These are phyloP conservation scores for Talaromyces sp. DNA, from an alignment of 2,329 filamentous ascomycete genomes.

Conservation along the genomic window DNA sequence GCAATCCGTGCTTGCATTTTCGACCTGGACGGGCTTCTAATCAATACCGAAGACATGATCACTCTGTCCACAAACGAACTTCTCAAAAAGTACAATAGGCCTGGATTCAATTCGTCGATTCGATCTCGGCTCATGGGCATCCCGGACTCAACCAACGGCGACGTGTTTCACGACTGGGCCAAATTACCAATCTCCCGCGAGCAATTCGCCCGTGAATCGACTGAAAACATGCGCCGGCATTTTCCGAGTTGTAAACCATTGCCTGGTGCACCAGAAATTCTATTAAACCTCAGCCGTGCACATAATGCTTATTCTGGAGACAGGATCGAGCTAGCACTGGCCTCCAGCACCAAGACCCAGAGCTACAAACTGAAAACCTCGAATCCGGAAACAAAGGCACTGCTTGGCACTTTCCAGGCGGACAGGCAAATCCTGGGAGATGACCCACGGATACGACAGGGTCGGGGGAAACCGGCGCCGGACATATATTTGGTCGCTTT, in stretches of 20 bases:
- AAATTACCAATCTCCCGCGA: constrained; percentile 28
- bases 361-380: constrained; percentile 26
- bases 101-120: constrained; percentile 21
- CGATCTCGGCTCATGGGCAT: constrained; percentile 27
- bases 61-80: constrained; percentile 22
- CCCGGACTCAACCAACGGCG: constrained; percentile 25
- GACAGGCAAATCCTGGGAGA: constrained; percentile 23
- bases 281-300: constrained; percentile 22
- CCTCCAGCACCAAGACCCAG: constrained; percentile 24
- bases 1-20: constrained; percentile 35
- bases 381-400: constrained; percentile 21
- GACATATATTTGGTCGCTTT: constrained; percentile 22
- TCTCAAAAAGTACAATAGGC: constrained; percentile 23
- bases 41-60: constrained; percentile 35
- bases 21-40: constrained; percentile 35
- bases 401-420: constrained; percentile 21
- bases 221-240: constrained; percentile 25
- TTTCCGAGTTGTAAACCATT: constrained; percentile 30
- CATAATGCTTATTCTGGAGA: constrained; percentile 17
- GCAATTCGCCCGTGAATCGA: constrained; percentile 32
- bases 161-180: constrained; percentile 33
- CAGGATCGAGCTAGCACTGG: constrained; percentile 25
- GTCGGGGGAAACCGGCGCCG: constrained; percentile 24
- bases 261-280: constrained; percentile 23
- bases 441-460: constrained; percentile 23